A percentile compares a stretch with the other conserved stretches of the same genome.
These are phyloP conservation scores for Gossypium schwendimanii DNA, from an alignment of 441 rosid genomes.

Conservation along the genomic window DNA sequence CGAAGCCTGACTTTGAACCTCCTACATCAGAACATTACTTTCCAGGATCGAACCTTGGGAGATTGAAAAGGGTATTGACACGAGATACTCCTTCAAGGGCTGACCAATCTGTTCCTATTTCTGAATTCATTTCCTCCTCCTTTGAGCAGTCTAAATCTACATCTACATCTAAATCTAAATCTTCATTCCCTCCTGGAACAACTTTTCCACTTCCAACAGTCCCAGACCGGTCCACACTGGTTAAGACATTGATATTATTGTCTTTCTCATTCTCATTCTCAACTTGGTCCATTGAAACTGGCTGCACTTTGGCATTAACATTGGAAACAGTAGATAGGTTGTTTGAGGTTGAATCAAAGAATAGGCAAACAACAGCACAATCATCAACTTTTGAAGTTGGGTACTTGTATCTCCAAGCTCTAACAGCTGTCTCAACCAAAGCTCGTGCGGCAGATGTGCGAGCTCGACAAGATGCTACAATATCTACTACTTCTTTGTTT, in stretches of 20 bases:
- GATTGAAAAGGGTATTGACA: constrained; percentile 63
- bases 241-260: constrained; percentile 23
- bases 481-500: constrained; percentile 81
- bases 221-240: constrained; percentile 29
- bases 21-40: constrained; percentile 30
- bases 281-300: constrained; percentile 20
- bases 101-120: constrained; percentile 58
- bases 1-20: constrained; percentile 10
- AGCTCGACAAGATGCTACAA: constrained; percentile 57
- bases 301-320: constrained; percentile 37
- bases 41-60: constrained; percentile 80
- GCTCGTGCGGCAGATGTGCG: constrained; percentile 71
- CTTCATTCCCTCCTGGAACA: constrained; percentile 35
- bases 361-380: constrained; percentile 92
- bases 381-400: constrained; percentile 93
- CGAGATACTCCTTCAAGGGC: constrained; percentile 96
- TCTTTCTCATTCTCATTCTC: constrained; percentile 27
- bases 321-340: constrained; percentile 41
- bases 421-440: constrained; percentile 74
- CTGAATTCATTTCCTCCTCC: constrained; percentile 37
- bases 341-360: constrained; percentile 42
- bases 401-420: constrained; percentile 76
- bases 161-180: constrained; percentile 10
- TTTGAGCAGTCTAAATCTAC: constrained; percentile 27
- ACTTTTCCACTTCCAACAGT: constrained; percentile 31